phyloP scores from a whole-genome alignment of 1,284 basidiomycete genomes.

The Rhodotorula sp. region DNA sequence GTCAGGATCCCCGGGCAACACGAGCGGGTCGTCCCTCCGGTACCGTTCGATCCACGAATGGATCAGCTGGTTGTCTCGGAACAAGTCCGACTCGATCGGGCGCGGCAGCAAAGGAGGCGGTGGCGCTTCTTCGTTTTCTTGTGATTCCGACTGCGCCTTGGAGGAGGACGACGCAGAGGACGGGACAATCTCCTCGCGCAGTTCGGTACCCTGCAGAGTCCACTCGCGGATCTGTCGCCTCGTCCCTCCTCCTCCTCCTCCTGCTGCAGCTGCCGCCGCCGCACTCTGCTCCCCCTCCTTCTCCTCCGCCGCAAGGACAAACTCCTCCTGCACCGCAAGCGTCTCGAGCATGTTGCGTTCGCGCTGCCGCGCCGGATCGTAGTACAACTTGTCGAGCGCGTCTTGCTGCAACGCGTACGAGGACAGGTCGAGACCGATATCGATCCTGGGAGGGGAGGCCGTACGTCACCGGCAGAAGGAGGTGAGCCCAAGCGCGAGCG shows the following conservation, averaged over 20 bases:
- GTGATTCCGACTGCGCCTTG: background rate
- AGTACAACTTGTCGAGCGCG: slow-evolving; percentile 34
- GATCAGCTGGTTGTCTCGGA: slow-evolving; percentile 44
- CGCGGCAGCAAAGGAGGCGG: background rate
- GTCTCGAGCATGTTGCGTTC: slow-evolving; percentile 19
- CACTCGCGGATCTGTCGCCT: slow-evolving; percentile 20
- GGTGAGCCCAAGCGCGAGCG: too few relatives aligned
- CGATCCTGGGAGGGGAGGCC: slow-evolving; percentile 18
- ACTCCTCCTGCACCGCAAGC: slow-evolving; percentile 8
- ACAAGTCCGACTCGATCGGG: slow-evolving; percentile 21
- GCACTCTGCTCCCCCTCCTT: background rate
- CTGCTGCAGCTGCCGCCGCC: background rate
- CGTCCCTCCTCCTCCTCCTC: background rate
- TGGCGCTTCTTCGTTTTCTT: background rate
- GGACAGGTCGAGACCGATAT: slow-evolving; percentile 34
- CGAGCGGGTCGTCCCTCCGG: slow-evolving; percentile 57
- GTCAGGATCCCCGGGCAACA: slow-evolving; percentile 75
- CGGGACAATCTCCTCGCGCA: slow-evolving; percentile 33
- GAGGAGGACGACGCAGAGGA: background rate
- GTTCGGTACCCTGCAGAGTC: slow-evolving; percentile 34
- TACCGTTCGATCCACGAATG: slow-evolving; percentile 52
- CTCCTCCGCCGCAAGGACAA: background rate
- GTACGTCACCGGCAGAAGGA: too few relatives aligned
- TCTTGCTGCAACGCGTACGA: slow-evolving; percentile 22
- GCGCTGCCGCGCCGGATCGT: slow-evolving; percentile 32